phyloP scores from a whole-genome alignment of 2,329 filamentous ascomycete genomes.

The Microcyclosporella mali region DNA sequence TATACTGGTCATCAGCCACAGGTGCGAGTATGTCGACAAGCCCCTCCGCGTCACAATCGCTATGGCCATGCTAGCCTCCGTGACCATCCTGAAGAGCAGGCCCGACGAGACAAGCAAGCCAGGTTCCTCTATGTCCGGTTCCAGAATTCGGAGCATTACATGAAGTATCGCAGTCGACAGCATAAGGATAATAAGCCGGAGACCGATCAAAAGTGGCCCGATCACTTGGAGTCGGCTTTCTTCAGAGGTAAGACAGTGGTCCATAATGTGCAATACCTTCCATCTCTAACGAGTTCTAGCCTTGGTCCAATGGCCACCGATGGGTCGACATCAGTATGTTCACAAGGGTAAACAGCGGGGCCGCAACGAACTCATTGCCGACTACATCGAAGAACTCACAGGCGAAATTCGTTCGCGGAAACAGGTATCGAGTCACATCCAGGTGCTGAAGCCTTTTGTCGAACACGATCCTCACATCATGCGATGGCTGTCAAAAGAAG shows the following conservation, averaged over 20 bases:
- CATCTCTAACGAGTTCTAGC: constrained; percentile 19
- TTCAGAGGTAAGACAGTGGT: constrained; percentile 37
- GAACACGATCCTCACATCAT: constrained; percentile 46
- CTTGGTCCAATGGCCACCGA: constrained; percentile 52
- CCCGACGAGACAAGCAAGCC: constrained; percentile 18
- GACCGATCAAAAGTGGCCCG: constrained; percentile 41
- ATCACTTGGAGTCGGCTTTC: constrained; percentile 44
- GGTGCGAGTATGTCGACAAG: constrained; percentile 2
- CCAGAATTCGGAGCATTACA: constrained; percentile 36
- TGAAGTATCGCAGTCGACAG: constrained; percentile 42
- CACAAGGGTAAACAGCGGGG: constrained; percentile 49
- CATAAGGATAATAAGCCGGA: constrained; percentile 27
- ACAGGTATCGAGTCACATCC: constrained; percentile 59
- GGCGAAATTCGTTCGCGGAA: constrained; percentile 50
- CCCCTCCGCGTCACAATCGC: constrained; percentile 1
- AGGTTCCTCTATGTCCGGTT: constrained; percentile 26
- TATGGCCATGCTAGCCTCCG: constrained; percentile 11
- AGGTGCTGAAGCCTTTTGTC: constrained; percentile 54
- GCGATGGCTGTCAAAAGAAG: constrained; percentile 36
- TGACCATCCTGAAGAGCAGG: constrained; percentile 9
- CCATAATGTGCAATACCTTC: constrained; percentile 3
- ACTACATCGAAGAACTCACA: constrained; percentile 51
- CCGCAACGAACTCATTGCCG: constrained; percentile 56
- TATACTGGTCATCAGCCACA: constrained; percentile 11
- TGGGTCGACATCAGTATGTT: constrained; percentile 48